These are phyloP conservation scores for Pythium aquatile DNA, from an alignment of 352 stramenopile genomes.

Conservation along the genomic window DNA sequence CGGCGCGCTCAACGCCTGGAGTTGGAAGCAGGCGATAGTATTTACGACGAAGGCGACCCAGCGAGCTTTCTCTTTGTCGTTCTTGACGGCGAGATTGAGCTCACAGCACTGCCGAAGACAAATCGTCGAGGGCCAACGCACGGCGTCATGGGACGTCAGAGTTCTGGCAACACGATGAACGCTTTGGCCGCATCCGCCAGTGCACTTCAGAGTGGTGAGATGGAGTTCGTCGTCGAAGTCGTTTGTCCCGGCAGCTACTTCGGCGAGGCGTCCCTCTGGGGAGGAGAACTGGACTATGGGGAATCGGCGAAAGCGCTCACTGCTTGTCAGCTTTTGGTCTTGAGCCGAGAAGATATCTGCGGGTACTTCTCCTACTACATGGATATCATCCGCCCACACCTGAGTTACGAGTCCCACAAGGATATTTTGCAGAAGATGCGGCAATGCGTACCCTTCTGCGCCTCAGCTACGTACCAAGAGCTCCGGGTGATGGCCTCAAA, in stretches of 20 bases:
- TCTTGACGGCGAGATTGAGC: slow-evolving; percentile 45
- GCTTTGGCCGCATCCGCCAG: neutral
- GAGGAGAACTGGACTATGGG: slow-evolving; percentile 38
- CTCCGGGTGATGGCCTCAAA: slow-evolving; percentile 46
- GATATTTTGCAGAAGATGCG: slow-evolving; percentile 50
- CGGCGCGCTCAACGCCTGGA: slow-evolving; percentile 42
- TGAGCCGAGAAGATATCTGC: slow-evolving; percentile 52
- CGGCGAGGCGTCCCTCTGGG: slow-evolving; percentile 48
- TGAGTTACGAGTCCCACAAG: slow-evolving; percentile 51
- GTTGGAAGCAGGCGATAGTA: slow-evolving; percentile 38
- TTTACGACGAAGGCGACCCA: slow-evolving; percentile 61
- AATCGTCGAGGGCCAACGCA: slow-evolving; percentile 2
- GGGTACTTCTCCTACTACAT: slow-evolving; percentile 67
- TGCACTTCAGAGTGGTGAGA: neutral
- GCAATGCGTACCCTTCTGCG: slow-evolving; percentile 41
- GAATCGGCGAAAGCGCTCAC: slow-evolving; percentile 43
- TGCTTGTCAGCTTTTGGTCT: slow-evolving; percentile 42
- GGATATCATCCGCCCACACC: slow-evolving; percentile 58
- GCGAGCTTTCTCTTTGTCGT: slow-evolving; percentile 72
- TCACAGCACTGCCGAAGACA: slow-evolving; percentile 18
- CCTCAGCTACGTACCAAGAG: slow-evolving; percentile 46
- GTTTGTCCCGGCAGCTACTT: slow-evolving; percentile 56
- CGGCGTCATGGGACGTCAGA: neutral
- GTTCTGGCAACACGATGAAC: neutral
- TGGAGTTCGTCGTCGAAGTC: slow-evolving; percentile 28